Conservation (phyloP, 75 land plant species). For the Picea glauca region DNA sequence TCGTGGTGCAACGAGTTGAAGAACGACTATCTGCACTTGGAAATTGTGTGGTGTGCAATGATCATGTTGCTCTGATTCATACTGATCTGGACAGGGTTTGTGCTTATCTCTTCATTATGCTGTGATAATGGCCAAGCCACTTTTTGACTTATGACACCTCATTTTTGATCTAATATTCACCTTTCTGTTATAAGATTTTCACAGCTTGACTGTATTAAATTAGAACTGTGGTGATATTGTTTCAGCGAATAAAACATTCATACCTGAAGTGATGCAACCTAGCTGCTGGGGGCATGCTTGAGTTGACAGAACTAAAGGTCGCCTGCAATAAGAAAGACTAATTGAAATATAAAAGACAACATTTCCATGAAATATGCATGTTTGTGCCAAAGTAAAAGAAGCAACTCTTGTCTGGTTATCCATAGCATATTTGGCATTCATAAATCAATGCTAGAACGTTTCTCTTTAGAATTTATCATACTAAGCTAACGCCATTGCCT, state of each 20-base stretch:
- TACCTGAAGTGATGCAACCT: not conserved
- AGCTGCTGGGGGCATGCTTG: not conserved
- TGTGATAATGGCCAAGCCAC: not conserved
- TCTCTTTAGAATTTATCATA: too few relatives aligned
- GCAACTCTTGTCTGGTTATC: too few relatives aligned
- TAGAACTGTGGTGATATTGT: not conserved
- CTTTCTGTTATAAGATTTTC: not conserved
- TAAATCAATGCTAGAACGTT: too few relatives aligned
- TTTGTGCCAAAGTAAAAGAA: not conserved
- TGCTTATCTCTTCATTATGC: not conserved
- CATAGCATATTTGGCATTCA: too few relatives aligned
- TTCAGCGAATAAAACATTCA: too few relatives aligned
- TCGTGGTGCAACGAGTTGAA: conserved; percentile 91
- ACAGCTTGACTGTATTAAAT: not conserved
- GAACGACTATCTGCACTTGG: conserved; percentile 93
- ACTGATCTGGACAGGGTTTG: conserved; percentile 92
- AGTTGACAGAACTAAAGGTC: not conserved
- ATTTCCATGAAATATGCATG: not conserved
- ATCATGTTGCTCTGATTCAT: conserved; percentile 92
- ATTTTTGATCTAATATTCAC: not conserved
- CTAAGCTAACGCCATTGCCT: too few relatives aligned
- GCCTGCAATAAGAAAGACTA: too few relatives aligned
- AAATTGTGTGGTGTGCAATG: conserved; percentile 92
- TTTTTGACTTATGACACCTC: not conserved
- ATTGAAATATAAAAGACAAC: too few relatives aligned